Conservation (phyloP, 441 rosid genomes). For the Geranium incanum region DNA sequence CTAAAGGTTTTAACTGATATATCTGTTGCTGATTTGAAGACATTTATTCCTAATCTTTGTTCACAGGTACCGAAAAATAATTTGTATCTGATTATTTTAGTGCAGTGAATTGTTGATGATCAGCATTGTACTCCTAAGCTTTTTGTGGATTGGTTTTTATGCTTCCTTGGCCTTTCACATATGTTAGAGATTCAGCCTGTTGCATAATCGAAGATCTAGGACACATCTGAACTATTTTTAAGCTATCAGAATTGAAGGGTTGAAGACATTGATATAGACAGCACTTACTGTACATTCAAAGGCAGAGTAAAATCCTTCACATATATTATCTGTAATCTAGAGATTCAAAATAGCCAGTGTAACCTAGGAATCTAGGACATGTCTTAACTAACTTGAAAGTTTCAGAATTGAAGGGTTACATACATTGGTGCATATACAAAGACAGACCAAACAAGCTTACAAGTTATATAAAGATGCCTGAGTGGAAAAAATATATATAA, state of each 20-base stretch:
- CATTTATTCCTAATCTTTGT: constrained; percentile 68
- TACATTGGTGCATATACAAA: neutral
- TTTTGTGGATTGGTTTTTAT: neutral
- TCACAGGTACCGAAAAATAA: constrained; percentile 58
- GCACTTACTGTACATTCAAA: neutral
- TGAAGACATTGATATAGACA: neutral
- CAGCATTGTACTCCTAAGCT: constrained; percentile 2
- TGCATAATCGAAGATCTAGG: neutral
- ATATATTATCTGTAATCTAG: neutral
- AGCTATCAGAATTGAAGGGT: neutral
- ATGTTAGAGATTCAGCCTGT: neutral
- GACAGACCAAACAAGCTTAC: neutral
- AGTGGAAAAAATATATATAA: neutral
- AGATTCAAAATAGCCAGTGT: neutral
- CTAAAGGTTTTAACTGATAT: constrained; percentile 48
- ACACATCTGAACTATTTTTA: neutral
- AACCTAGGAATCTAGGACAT: neutral
- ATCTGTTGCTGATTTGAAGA: constrained; percentile 62
- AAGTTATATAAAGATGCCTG: neutral
- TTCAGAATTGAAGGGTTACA: neutral
- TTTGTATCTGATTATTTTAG: constrained; percentile 4
- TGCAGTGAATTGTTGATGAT: constrained; percentile 6
- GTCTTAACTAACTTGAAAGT: neutral
- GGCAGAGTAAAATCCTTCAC: neutral
- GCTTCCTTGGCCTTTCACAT: constrained; percentile 1